Conservation (phyloP, 371 early-diverging fungal species). For the Saksenaea oblongispora region DNA sequence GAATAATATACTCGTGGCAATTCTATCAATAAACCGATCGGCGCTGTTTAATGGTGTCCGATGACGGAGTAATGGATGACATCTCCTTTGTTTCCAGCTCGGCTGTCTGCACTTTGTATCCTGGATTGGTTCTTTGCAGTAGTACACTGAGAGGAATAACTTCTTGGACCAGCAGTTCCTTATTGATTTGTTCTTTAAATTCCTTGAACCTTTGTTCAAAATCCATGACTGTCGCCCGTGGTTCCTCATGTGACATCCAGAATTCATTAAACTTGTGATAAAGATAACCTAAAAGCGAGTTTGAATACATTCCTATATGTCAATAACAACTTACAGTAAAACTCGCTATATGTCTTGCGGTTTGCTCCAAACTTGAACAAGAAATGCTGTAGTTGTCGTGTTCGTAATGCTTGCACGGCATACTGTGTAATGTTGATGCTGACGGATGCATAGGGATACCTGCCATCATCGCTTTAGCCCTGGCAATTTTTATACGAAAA, state of each 20-base stretch:
- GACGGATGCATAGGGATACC: slow-evolving; percentile 83
- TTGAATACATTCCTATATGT: background rate
- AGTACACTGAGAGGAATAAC: slow-evolving; percentile 16
- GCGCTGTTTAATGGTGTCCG: background rate
- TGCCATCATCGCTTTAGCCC: slow-evolving; percentile 15
- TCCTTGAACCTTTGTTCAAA: slow-evolving; percentile 68
- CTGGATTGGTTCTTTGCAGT: background rate
- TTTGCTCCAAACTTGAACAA: slow-evolving; percentile 62
- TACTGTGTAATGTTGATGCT: slow-evolving; percentile 82
- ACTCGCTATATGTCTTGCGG: slow-evolving; percentile 61
- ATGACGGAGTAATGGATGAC: background rate
- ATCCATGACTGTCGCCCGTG: slow-evolving; percentile 72
- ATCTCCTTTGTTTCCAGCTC: background rate
- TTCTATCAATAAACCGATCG: background rate
- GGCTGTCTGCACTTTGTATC: slow-evolving; percentile 2
- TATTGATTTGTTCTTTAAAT: slow-evolving; percentile 53
- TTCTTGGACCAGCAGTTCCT: slow-evolving; percentile 35
- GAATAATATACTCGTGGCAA: background rate
- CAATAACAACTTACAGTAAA: slow-evolving; percentile 62
- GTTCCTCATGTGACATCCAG: slow-evolving; percentile 62
- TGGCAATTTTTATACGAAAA: background rate
- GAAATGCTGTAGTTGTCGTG: slow-evolving; percentile 66
- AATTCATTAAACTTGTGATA: slow-evolving; percentile 67
- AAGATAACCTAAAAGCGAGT: slow-evolving; percentile 53
- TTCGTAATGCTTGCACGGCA: slow-evolving; percentile 62